These are phyloP conservation scores for Papilionanthe hybrid DNA, from an alignment of 116 monocot species.

Conservation along the genomic window DNA sequence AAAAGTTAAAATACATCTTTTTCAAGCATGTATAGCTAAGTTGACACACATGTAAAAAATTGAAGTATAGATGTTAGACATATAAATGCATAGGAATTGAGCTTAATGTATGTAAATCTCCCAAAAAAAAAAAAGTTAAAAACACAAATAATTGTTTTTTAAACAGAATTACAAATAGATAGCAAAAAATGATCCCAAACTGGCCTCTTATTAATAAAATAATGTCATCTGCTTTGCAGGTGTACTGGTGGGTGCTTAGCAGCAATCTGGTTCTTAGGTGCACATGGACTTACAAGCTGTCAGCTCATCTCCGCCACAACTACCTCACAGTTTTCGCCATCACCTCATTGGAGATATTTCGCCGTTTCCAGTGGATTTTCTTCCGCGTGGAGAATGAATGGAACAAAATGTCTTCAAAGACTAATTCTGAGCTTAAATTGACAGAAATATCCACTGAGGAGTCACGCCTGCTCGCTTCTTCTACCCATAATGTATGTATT, in stretches of 20 bases:
- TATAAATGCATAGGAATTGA: no score
- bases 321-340: slow-evolving; percentile 90
- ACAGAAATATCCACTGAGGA: slow-evolving; percentile 58
- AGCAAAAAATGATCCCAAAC: no score
- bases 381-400: slow-evolving; percentile 98
- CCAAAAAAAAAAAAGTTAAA: no score
- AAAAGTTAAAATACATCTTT: no score
- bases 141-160: no score
- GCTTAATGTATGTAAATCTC: no score
- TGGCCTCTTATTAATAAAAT: not conserved
- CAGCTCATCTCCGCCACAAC: slow-evolving; percentile 97
- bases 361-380: slow-evolving; percentile 97
- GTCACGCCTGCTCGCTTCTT: slow-evolving; percentile 40
- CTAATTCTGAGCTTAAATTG: slow-evolving; percentile 44
- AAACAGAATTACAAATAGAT: no score
- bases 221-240: slow-evolving; percentile 33
- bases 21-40: no score
- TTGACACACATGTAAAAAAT: no score
- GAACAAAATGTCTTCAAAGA: slow-evolving; percentile 75
- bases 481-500: slow-evolving; percentile 36
- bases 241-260: slow-evolving; percentile 78
- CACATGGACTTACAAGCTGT: slow-evolving; percentile 99
- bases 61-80: no score
- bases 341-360: slow-evolving; percentile 72
- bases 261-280: slow-evolving; percentile 91